A percentile compares a stretch with the other conserved stretches of the same genome.
Conservation (phyloP, 2,329 filamentous ascomycete genomes). For the Colletotrichum cordylinicola region DNA sequence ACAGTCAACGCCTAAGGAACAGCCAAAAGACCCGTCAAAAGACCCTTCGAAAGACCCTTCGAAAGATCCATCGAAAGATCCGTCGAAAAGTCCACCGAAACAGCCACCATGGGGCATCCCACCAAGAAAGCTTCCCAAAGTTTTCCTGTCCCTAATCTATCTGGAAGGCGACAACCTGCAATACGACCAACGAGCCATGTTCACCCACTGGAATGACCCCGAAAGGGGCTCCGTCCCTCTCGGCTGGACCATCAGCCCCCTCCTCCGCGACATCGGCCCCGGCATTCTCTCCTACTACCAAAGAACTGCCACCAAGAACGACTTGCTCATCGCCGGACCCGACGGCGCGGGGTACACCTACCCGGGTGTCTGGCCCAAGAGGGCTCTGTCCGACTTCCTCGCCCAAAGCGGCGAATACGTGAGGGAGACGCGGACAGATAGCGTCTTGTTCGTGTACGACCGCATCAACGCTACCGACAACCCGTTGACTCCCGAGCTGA, state of each 20-base stretch:
- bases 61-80: background rate
- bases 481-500: background rate
- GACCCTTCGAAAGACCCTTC: background rate
- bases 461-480: background rate
- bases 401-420: background rate
- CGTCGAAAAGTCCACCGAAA: background rate
- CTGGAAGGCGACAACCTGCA: constrained; percentile 7
- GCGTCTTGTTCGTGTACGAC: constrained; percentile 1
- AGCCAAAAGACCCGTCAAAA: background rate
- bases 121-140: background rate
- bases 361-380: background rate
- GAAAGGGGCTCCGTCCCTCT: background rate
- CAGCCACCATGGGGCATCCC: background rate
- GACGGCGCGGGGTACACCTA: constrained; percentile 4
- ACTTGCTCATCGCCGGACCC: constrained; percentile 1
- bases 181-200: background rate
- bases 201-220: constrained; percentile 1
- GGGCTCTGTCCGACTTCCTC: background rate
- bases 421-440: background rate
- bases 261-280: background rate
- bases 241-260: constrained; percentile 3
- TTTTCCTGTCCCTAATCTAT: background rate
- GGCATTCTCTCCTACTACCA: constrained; percentile 4
- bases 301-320: background rate
- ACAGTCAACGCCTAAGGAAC: background rate